Percentiles rank a stretch among this genome's conserved stretches.
phyloP scores from a whole-genome alignment of 345 rosid genomes.

The Citrus reticulata region DNA sequence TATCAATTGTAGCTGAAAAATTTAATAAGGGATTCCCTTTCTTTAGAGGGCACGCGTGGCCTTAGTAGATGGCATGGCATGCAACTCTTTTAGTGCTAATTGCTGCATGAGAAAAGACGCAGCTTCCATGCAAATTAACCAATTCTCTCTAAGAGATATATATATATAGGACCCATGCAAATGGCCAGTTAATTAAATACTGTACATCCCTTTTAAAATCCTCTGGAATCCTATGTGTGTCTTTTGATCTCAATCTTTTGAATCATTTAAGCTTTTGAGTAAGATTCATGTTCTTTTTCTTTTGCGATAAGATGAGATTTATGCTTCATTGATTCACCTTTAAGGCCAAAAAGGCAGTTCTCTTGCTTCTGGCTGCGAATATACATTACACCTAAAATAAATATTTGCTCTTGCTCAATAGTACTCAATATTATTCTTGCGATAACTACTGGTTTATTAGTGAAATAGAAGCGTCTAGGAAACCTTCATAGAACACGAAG shows the following conservation, averaged over 20 bases:
- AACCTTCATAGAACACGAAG: neutral
- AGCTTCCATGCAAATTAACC: constrained; percentile 17
- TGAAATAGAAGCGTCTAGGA: neutral
- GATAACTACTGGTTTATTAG: neutral
- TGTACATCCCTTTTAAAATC: neutral
- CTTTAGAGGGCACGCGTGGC: constrained; percentile 19
- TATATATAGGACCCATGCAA: constrained; percentile 15
- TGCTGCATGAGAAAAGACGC: neutral
- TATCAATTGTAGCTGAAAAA: neutral
- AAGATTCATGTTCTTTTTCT: constrained; percentile 47
- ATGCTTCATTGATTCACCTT: constrained; percentile 39
- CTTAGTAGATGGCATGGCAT: constrained; percentile 10
- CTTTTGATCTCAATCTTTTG: constrained; percentile 28
- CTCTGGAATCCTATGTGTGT: constrained; percentile 45
- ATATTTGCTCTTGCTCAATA: too few relatives aligned
- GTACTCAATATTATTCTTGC: neutral
- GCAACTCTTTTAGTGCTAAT: constrained; percentile 6
- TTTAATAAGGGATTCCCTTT: constrained; percentile 6
- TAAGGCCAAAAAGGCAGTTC: constrained; percentile 11
- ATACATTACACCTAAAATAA: neutral
- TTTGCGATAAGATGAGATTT: constrained; percentile 47
- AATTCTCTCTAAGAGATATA: neutral
- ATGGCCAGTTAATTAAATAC: neutral
- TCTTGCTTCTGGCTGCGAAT: neutral
- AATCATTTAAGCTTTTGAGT: constrained; percentile 34